Evolutionary conservation across 2,329 filamentous ascomycete genomes (phyloP).

Genomic region (Periglandula ipomoeae): DNA sequence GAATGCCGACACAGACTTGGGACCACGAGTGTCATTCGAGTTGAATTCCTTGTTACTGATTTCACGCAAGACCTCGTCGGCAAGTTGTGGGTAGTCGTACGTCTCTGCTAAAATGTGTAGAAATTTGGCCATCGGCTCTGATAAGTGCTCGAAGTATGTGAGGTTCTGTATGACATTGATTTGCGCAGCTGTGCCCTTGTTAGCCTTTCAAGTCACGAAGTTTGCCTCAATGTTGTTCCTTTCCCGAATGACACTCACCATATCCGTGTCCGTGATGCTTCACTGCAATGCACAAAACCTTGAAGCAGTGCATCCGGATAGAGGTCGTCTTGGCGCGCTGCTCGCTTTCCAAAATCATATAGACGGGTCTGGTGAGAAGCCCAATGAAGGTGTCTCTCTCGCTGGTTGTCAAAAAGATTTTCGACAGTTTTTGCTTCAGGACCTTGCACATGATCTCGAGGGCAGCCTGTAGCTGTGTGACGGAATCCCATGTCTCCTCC

Average conservation of each 20-base stretch:
- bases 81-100: conserved; percentile 93
- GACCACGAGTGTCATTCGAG: conserved; percentile 87
- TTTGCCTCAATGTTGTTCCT: background rate
- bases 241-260: conserved; percentile 42
- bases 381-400: conserved; percentile 93
- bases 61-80: conserved; percentile 87
- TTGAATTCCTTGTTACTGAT: conserved; percentile 98
- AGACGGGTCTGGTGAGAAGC: conserved; percentile 84
- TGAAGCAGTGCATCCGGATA: conserved; percentile 95
- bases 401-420: conserved; percentile 92
- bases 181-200: conserved; percentile 61
- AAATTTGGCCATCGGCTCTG: conserved; percentile 98
- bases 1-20: conserved; percentile 92
- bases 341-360: conserved; percentile 90
- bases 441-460: conserved; percentile 95
- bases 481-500: conserved; percentile 81
- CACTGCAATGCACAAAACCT: conserved; percentile 89
- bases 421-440: conserved; percentile 80
- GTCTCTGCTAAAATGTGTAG: conserved; percentile 91
- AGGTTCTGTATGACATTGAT: conserved; percentile 96
- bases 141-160: conserved; percentile 97
- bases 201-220: conserved; percentile 11
- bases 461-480: conserved; percentile 75
- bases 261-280: conserved; percentile 98
- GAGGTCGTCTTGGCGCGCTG: conserved; percentile 79